Conservation (phyloP, 2,329 filamentous ascomycete genomes). For the Mariannaea elegans region DNA sequence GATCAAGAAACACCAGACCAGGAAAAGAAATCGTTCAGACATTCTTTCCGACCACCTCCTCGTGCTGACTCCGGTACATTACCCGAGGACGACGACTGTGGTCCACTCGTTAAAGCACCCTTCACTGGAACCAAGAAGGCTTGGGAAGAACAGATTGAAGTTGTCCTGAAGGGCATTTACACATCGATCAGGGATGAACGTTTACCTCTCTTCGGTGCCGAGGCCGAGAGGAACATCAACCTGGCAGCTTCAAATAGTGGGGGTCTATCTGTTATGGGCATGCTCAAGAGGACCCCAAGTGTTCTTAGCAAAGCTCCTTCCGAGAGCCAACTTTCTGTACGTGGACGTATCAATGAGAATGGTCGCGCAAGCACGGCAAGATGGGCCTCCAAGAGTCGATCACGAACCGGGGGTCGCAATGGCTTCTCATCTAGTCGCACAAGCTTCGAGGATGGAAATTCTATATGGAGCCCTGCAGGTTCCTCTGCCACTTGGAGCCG, state of each 20-base stretch:
- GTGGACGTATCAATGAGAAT: conserved; percentile 75
- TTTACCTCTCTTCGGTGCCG: conserved; percentile 84
- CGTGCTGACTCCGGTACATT: conserved; percentile 53
- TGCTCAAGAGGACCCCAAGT: conserved; percentile 87
- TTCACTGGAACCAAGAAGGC: conserved; percentile 79
- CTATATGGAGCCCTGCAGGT: conserved; percentile 84
- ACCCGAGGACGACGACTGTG: conserved; percentile 61
- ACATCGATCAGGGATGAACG: conserved; percentile 85
- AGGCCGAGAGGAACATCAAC: conserved; percentile 53
- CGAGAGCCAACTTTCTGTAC: conserved; percentile 74
- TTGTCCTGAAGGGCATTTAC: conserved; percentile 92
- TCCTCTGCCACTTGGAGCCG: conserved; percentile 97
- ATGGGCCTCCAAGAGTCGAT: conserved; percentile 88
- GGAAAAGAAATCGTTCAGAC: conserved; percentile 52
- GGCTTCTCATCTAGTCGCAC: conserved; percentile 91
- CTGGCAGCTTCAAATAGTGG: conserved; percentile 62
- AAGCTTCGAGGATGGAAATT: conserved; percentile 90
- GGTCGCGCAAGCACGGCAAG: conserved; percentile 65
- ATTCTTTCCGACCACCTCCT: conserved; percentile 61
- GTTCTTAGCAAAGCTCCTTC: conserved; percentile 94
- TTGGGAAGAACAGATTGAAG: conserved; percentile 91
- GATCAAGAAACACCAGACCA: conserved; percentile 46
- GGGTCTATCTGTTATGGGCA: conserved; percentile 76
- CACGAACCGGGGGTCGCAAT: conserved; percentile 75
- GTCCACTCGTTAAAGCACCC: conserved; percentile 79